Evolutionary conservation across 2,329 filamentous ascomycete genomes (phyloP), one percentile per base, ranked within the genome.

Genomic region (Cytospora mali): DNA sequence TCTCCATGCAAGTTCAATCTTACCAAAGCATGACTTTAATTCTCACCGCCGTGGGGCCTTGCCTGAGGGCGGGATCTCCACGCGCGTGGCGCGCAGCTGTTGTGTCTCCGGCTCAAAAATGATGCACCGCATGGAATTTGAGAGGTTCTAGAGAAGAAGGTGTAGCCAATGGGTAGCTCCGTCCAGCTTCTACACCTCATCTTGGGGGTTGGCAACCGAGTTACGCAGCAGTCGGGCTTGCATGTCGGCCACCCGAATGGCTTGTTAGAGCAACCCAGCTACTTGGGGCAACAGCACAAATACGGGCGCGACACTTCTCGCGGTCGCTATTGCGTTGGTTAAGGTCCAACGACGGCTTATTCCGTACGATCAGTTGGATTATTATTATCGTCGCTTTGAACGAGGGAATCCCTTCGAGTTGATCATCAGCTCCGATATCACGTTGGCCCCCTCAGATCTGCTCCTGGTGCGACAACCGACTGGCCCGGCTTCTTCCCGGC

Each of bases 211-310:
- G 49, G 21, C 31, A 14, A 55, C 29, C 23, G 18, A 10, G 53
- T 62, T 53, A 46, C 54, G 54, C 59, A 52, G 18, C 59, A 55
- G 50, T 11, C 27, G n/a, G 27, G 48, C 25, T 42, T 57, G 39
- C 61, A 57, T 51, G 42, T 39, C 29, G 51, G 27, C 50, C 48
- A 18, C 55, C 27, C 27, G 59, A 55, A 25, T 55, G 39, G 50
- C 25, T 27, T 6, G 6, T 13, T 46, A 23, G 21, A 21, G 42
- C 42, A 46, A 23, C 42, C 42, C 42, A n/a, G 42, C 42, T 10
- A 23, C 42, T 13, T 46, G 42, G 42, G 42, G 42, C 39, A n/a
- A 18, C 3, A 42, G 39, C 14, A 42, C 31, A 33, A 33, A 33
- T 13, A 33, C 14, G 31, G 14, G 31, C 31, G 31, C 6, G 31